These are phyloP conservation scores for Cenchrus fungigraminus DNA, from an alignment of 176 grass and related monocot genomes.

Conservation along the genomic window DNA sequence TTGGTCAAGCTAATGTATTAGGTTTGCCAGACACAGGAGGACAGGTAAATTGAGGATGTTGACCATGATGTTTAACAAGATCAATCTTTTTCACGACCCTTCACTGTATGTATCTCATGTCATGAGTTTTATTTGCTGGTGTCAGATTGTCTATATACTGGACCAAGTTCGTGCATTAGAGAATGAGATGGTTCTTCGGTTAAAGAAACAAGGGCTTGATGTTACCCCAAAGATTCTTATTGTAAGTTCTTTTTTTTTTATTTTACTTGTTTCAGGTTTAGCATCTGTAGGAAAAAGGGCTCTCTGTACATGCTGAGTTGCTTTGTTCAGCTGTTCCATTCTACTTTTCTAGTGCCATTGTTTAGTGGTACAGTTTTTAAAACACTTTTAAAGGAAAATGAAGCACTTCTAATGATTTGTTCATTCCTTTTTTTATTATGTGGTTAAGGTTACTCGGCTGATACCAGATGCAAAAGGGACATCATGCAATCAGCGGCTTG, in stretches of 20 bases:
- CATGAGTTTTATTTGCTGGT: slow-evolving; percentile 14
- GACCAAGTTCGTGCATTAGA: slow-evolving; percentile 96
- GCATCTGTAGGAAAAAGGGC: neutral
- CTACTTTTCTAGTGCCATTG: neutral
- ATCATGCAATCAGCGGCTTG: slow-evolving; percentile 84
- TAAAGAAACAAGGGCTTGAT: slow-evolving; percentile 84
- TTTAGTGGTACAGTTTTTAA: slow-evolving; percentile 16
- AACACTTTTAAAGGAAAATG: neutral
- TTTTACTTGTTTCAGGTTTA: slow-evolving; percentile 21
- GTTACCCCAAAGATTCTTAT: slow-evolving; percentile 90
- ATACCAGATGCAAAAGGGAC: slow-evolving; percentile 96
- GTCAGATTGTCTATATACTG: slow-evolving; percentile 93
- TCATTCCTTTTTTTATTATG: slow-evolving; percentile 36
- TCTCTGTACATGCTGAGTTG: slow-evolving; percentile 19
- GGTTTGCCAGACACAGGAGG: slow-evolving; percentile 98
- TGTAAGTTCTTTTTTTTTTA: slow-evolving; percentile 55
- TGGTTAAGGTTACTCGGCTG: slow-evolving; percentile 82
- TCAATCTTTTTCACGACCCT: neutral
- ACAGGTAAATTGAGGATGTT: slow-evolving; percentile 61
- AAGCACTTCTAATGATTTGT: slow-evolving; percentile 3
- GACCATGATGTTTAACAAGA: slow-evolving; percentile 10
- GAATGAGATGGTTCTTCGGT: slow-evolving; percentile 91
- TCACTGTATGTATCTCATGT: slow-evolving; percentile 7
- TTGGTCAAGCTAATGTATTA: slow-evolving; percentile 97
- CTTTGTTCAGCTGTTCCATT: slow-evolving; percentile 3